Conservation (phyloP, 2,329 filamentous ascomycete genomes). For the Penicillium sp. region DNA sequence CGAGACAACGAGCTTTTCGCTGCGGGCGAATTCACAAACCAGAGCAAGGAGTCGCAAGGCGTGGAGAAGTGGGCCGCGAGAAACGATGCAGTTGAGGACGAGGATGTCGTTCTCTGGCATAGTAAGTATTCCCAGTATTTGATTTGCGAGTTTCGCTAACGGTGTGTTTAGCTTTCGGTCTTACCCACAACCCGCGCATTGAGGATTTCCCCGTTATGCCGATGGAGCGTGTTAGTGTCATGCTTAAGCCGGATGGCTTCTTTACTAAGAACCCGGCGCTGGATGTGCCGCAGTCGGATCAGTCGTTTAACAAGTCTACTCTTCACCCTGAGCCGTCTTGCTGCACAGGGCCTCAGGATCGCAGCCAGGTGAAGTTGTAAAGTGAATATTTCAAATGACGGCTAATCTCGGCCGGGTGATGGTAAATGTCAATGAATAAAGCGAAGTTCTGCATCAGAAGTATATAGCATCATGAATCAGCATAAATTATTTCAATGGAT, state of each 20-base stretch:
- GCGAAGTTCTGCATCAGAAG: background rate
- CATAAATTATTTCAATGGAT: background rate
- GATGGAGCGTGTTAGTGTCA: slow-evolving; percentile 51
- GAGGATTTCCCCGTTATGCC: slow-evolving; percentile 71
- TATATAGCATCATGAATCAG: background rate
- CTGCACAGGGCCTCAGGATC: slow-evolving; percentile 23
- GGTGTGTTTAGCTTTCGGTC: slow-evolving; percentile 43
- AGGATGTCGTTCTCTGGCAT: slow-evolving; percentile 42
- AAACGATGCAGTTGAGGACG: slow-evolving; percentile 50
- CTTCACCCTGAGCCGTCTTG: slow-evolving; percentile 30
- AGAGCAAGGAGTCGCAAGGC: slow-evolving; percentile 53
- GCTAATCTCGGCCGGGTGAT: background rate
- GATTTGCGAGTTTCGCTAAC: slow-evolving; percentile 7
- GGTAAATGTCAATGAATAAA: background rate
- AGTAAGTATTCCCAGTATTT: slow-evolving; percentile 26
- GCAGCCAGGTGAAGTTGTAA: slow-evolving; percentile 28
- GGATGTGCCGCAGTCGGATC: slow-evolving; percentile 44
- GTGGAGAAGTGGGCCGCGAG: slow-evolving; percentile 53
- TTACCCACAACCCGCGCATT: slow-evolving; percentile 62
- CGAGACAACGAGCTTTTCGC: slow-evolving; percentile 53
- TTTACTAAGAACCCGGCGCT: slow-evolving; percentile 52
- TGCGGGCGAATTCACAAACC: slow-evolving; percentile 52
- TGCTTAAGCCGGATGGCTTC: slow-evolving; percentile 51
- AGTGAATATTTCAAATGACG: background rate
- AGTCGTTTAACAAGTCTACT: slow-evolving; percentile 42